Evolutionary conservation across 2,329 filamentous ascomycete genomes (phyloP), one percentile per base, ranked within the genome.

Genomic region (Hypoxylon sp.): DNA sequence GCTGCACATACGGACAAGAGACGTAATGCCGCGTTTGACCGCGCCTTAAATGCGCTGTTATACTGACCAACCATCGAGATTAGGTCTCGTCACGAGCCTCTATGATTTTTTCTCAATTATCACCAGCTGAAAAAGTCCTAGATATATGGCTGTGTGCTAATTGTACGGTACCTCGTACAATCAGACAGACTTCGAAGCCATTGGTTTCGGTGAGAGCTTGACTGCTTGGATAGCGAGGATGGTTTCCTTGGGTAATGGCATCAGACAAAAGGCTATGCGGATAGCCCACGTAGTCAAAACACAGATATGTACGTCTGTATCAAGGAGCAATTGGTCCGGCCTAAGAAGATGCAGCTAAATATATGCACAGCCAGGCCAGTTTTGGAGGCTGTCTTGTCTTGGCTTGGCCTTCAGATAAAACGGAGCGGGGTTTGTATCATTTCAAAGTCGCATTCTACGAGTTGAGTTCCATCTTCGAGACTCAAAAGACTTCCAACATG

Each of bases 1-100:
- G 31, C 42, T 51, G 42, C 31, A 37, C 13, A 23, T 24, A 58
- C 55, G 48, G 49, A 48, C 23, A 17, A 20, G 9, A 33, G 55
- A 62, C 58, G 58, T 58, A 62, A 62, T 62, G 47, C 49, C 55
- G 47, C 47, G 27, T 45, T 50, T 45, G 52, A 41, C 57, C 51
- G 48, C 26, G 35, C 42, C 51, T 35, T 18, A 31, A 27, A 50
- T n/a, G 33, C n/a, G 48, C 38, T 58, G 29, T 48, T 41, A 21
- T 37, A 49, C 41, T 38, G 27, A 26, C 29, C 4, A 46, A 46
- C 37, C 50, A 62, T 62, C 58, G 58, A 62, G 58, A 62, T 62
- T 50, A 48, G 42, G 15, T 7, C 11, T 26, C 29, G 54, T 62
- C 58, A 58, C 50, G 58, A 45, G 55, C 47, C 15, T 26, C 31